phyloP scores from a whole-genome alignment of 768 basidiomycete species.

The Termitomyces sp. region DNA sequence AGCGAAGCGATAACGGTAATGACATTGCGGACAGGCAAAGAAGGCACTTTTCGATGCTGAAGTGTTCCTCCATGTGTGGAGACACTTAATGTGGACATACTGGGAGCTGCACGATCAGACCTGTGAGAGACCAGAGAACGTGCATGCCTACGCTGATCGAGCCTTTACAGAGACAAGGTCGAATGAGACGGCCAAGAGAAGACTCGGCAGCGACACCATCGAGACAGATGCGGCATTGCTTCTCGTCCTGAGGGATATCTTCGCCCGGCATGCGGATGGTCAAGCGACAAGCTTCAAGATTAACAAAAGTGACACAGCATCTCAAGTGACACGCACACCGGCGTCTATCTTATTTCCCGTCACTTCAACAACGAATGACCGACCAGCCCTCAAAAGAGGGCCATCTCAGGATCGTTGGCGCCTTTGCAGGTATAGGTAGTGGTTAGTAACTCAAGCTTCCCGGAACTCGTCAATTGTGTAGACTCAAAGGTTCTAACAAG shows the following conservation, averaged over 20 bases:
- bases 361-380: constrained; percentile 19
- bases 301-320: background rate
- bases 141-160: constrained; percentile 53
- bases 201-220: constrained; percentile 57
- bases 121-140: background rate
- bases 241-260: constrained; percentile 32
- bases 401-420: constrained; percentile 48
- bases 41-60: constrained; percentile 63
- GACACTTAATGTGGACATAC: constrained; percentile 79
- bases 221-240: constrained; percentile 83
- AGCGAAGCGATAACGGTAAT: constrained; percentile 71
- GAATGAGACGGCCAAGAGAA: constrained; percentile 70
- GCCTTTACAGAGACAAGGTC: constrained; percentile 77
- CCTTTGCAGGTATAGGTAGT: constrained; percentile 56
- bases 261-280: constrained; percentile 15
- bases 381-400: constrained; percentile 24
- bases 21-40: constrained; percentile 78
- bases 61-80: constrained; percentile 67
- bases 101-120: constrained; percentile 23
- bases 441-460: constrained; percentile 30
- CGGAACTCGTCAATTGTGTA: background rate
- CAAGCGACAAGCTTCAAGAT: background rate
- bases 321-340: background rate
- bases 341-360: constrained; percentile 7
- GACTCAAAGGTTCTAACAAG: constrained; percentile 19